These are phyloP conservation scores for Huntiella bhutanensis DNA, from an alignment of 2,329 filamentous ascomycete genomes.

Conservation along the genomic window DNA sequence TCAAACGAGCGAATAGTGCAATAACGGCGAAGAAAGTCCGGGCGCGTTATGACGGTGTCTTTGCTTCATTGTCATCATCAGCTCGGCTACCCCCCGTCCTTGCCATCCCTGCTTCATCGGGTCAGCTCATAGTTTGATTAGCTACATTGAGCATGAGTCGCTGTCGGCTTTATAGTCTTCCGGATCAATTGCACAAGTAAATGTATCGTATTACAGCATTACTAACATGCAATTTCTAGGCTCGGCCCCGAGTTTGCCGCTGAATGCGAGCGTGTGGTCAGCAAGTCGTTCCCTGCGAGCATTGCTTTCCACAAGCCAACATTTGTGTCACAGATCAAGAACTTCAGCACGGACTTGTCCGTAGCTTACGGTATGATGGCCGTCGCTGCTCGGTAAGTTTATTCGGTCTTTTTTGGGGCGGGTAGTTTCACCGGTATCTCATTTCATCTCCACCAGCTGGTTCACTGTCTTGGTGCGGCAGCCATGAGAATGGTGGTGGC, in stretches of 20 bases:
- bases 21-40: too few relatives aligned
- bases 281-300: constrained; percentile 40
- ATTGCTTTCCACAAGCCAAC: constrained; percentile 45
- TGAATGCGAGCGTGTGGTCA: constrained; percentile 42
- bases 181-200: neutral
- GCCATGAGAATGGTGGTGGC: neutral
- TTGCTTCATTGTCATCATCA: neutral
- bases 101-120: too few relatives aligned
- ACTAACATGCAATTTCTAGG: constrained; percentile 15
- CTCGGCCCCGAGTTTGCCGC: constrained; percentile 37
- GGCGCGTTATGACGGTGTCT: neutral
- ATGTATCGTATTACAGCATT: neutral
- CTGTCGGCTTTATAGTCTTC: neutral
- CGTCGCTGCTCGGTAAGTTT: constrained; percentile 36
- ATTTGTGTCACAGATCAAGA: constrained; percentile 41
- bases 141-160: neutral
- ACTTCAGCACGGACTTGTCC: constrained; percentile 32
- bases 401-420: constrained; percentile 7
- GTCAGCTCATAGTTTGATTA: too few relatives aligned
- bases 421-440: constrained; percentile 11
- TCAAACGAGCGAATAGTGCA: too few relatives aligned
- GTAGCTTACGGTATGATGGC: constrained; percentile 40
- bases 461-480: neutral
- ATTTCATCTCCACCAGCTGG: neutral
- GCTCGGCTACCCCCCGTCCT: too few relatives aligned